These are phyloP conservation scores for Drechslera avenae DNA, from an alignment of 2,329 filamentous ascomycete genomes.

Conservation along the genomic window DNA sequence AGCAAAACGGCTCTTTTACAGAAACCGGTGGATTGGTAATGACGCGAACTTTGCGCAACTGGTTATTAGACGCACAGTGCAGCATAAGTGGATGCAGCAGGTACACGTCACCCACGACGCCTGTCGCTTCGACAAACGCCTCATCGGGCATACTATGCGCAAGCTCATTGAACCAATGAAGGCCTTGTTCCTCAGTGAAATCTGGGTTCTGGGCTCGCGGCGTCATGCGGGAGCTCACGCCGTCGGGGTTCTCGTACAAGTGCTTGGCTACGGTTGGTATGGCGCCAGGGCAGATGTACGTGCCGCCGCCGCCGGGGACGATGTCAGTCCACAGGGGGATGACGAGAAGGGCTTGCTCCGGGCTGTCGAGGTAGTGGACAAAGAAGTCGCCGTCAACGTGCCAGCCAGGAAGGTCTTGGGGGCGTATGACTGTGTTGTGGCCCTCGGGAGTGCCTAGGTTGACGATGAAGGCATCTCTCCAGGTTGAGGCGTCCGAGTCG, in stretches of 20 bases:
- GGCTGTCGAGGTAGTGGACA: constrained; percentile 71
- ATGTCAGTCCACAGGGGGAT: constrained; percentile 72
- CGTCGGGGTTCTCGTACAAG: constrained; percentile 65
- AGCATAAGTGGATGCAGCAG: constrained; percentile 66
- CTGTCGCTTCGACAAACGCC: constrained; percentile 61
- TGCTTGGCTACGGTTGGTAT: constrained; percentile 63
- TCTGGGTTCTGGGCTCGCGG: constrained; percentile 56
- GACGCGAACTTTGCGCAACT: constrained; percentile 54
- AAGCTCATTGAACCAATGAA: constrained; percentile 55
- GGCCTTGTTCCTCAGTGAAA: constrained; percentile 51
- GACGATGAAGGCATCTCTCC: constrained; percentile 71
- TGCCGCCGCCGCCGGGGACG: constrained; percentile 64
- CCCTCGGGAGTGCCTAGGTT: constrained; percentile 64
- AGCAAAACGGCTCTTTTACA: constrained; percentile 58
- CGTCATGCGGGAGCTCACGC: constrained; percentile 69
- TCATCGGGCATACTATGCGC: constrained; percentile 42
- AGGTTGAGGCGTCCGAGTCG: constrained; percentile 52
- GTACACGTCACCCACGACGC: constrained; percentile 62
- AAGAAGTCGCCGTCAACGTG: constrained; percentile 77
- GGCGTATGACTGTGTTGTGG: constrained; percentile 57
- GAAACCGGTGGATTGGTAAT: constrained; percentile 63
- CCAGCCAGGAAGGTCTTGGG: constrained; percentile 63
- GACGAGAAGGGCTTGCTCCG: constrained; percentile 70
- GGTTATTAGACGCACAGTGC: constrained; percentile 60
- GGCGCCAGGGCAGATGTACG: constrained; percentile 66